Base-by-base conservation (phyloP, 1,284 basidiomycete genomes). In the Cutaneotrichosporon sp. region DNA sequence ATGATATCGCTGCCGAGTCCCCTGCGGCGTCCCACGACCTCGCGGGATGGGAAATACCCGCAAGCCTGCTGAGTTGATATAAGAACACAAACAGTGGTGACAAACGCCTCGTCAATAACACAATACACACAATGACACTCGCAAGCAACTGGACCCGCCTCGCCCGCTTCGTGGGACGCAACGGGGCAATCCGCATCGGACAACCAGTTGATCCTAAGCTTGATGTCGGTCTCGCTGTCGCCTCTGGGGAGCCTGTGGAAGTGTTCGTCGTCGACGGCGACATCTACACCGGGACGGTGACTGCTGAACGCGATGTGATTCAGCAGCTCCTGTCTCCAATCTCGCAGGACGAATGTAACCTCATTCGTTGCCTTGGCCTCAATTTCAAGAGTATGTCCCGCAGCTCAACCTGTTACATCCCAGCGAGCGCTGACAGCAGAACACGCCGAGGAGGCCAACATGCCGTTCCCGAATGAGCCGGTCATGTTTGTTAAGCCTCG, bases 401-500 rank as follows among this genome's bases (percentile, higher is more conserved):
- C 50, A 26, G 26, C 9, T 9, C 50, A 14, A 5, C 36, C 16
- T 22, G 4, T 3, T 13, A 2, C 18, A 14, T 18, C 11, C 30
- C 14, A 46, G 11, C 5, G 52, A 26, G 26, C 26, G 26, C 69
- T 58, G 53, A 65, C 8, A 69, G 59, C 63, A 80, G 74, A 82
- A 18, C 62, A 64, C 60, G 58, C 62, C 22, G 55, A 66, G 58
- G 62, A 65, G 62, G 60, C 65, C 53, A 53, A 57, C 58, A 66
- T 75, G 52, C 73, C 77, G 13, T 78, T 82, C 56, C 80, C 81
- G 10, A 31, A 22, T 51, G 64, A 68, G 56, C 73, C 72, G 14
- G 70, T 74, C n/a, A 64, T 73, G 22, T 82, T 82, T 70, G 80
- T 76, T 69, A 82, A 83, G 65, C 81, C 82, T 0, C 82, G 77